Percentiles rank a stretch among this genome's conserved stretches.
Evolutionary conservation across 2,329 filamentous ascomycete species (phyloP).

Genomic region (Calonectria multiphialidica): DNA sequence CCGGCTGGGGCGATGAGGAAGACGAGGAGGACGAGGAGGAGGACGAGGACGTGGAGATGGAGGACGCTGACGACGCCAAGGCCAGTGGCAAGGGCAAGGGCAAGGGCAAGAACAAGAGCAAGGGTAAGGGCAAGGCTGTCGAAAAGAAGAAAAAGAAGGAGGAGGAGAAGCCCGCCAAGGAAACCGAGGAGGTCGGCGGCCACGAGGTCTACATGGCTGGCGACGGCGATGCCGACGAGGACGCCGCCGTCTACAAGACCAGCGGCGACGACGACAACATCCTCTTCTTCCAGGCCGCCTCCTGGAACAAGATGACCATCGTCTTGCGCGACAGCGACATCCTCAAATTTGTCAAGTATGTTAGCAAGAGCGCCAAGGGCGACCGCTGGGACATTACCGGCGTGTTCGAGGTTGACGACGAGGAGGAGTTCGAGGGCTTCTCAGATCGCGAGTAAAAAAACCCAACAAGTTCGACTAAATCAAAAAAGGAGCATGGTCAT

Average conservation of each 20-base stretch:
- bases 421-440: conserved; percentile 69
- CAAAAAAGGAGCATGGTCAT: conserved; percentile 14
- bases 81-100: conserved; percentile 45
- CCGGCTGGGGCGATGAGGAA: conserved; percentile 84
- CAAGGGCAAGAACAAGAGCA: conserved; percentile 42
- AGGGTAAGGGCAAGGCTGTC: conserved; percentile 45
- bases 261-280: conserved; percentile 81
- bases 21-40: conserved; percentile 58
- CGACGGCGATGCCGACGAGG: conserved; percentile 77
- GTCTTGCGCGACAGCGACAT: conserved; percentile 89
- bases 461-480: conserved; percentile 49
- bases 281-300: conserved; percentile 71
- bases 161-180: conserved; percentile 47
- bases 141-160: conserved; percentile 24
- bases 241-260: conserved; percentile 90
- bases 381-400: conserved; percentile 94
- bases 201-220: conserved; percentile 96
- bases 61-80: conserved; percentile 41
- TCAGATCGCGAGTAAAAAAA: conserved; percentile 54
- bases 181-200: conserved; percentile 73
- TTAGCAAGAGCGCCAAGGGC: conserved; percentile 83
- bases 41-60: conserved; percentile 48
- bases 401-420: conserved; percentile 75
- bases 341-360: conserved; percentile 96
- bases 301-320: conserved; percentile 93